A percentile compares a stretch with the other conserved stretches of the same genome.
Evolutionary conservation across 441 rosid species (phyloP).

Genomic region (Dalechampia spathulata): DNA sequence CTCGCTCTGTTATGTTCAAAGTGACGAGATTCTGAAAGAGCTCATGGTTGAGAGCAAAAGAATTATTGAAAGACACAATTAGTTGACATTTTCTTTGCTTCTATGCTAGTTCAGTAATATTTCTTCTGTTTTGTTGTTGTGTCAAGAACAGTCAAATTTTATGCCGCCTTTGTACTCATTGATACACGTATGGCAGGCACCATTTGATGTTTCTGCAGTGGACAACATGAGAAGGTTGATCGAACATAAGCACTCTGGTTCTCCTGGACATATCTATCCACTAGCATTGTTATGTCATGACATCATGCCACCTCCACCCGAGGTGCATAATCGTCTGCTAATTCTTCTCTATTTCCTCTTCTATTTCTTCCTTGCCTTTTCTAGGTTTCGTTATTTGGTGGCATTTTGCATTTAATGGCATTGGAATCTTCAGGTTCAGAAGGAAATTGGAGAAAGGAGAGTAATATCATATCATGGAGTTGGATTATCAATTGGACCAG

Average conservation of each 20-base stretch:
- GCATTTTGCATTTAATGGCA: slow-evolving; percentile 10
- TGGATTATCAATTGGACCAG: slow-evolving; percentile 68
- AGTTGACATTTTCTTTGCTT: not conserved
- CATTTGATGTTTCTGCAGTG: slow-evolving; percentile 81
- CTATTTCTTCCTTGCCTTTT: not conserved
- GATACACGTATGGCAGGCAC: slow-evolving; percentile 59
- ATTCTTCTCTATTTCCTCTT: slow-evolving; percentile 6
- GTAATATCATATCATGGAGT: slow-evolving; percentile 56
- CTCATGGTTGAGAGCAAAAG: not conserved
- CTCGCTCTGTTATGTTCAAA: too few species aligned
- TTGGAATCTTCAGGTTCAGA: slow-evolving; percentile 62
- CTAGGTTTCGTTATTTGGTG: not conserved
- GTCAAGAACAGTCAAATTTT: too few species aligned
- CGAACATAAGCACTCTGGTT: slow-evolving; percentile 77
- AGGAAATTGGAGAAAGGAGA: slow-evolving; percentile 91
- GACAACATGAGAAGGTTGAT: slow-evolving; percentile 94
- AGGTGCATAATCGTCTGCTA: slow-evolving; percentile 31
- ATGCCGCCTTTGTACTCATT: slow-evolving; percentile 17
- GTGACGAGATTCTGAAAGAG: too few species aligned
- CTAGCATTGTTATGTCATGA: slow-evolving; percentile 72
- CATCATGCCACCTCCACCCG: slow-evolving; percentile 93
- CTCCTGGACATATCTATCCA: slow-evolving; percentile 83
- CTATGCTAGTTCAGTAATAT: not conserved
- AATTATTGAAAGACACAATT: not conserved
- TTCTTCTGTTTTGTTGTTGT: too few species aligned